Evolutionary conservation across 139 green algal species (phyloP).

Genomic region (Picochlorum sp.): DNA sequence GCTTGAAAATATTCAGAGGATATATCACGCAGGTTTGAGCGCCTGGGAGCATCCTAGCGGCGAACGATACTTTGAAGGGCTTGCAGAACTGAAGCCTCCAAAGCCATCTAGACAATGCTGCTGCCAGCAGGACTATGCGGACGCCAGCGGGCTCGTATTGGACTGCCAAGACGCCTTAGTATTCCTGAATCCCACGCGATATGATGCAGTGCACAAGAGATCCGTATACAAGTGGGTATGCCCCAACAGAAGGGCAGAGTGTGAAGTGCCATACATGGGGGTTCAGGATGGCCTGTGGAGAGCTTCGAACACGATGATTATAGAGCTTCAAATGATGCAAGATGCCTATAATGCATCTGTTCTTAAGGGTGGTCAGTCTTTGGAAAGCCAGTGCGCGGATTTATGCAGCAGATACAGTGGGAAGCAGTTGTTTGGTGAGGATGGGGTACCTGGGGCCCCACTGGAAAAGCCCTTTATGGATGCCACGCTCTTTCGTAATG

Average conservation of each 20-base stretch:
- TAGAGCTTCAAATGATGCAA: constrained; percentile 4
- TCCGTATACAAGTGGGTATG: neutral
- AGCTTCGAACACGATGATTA: neutral
- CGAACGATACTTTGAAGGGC: too few relatives aligned
- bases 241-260: constrained; percentile 1
- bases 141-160: neutral
- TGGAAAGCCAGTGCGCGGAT: neutral
- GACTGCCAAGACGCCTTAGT: neutral
- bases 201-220: neutral
- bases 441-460: neutral
- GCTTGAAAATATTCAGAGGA: too few relatives aligned
- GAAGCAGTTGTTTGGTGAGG: neutral
- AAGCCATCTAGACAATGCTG: too few relatives aligned
- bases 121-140: too few relatives aligned
- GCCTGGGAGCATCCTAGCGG: too few relatives aligned
- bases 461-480: neutral
- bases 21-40: too few relatives aligned
- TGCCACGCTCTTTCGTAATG: neutral
- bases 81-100: too few relatives aligned
- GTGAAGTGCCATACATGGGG: neutral
- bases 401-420: neutral
- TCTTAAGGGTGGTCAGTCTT: neutral
- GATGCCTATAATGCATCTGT: neutral
- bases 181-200: neutral
- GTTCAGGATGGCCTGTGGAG: constrained; percentile 1